A percentile compares a stretch with the other conserved stretches of the same genome.
Conservation (phyloP, 2,329 filamentous ascomycete species). For the Ceratocystiopsis brevicomis region DNA sequence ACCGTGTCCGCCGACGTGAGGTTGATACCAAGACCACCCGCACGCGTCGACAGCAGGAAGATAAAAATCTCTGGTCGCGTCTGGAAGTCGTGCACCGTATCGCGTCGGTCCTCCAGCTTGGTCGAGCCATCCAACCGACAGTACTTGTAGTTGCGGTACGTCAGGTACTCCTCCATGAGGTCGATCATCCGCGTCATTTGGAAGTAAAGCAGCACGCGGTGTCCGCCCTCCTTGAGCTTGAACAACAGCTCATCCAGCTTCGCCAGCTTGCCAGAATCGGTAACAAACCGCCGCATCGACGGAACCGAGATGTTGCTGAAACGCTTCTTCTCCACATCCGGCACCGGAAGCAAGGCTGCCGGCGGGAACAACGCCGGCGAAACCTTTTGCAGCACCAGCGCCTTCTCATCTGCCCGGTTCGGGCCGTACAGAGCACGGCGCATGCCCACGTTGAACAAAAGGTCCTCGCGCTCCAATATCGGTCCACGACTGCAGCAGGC, state of each 20-base stretch:
- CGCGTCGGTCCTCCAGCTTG: conserved; percentile 88
- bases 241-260: conserved; percentile 75
- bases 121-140: conserved; percentile 91
- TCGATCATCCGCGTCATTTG: conserved; percentile 99
- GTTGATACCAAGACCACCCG: conserved; percentile 95
- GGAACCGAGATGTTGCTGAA: conserved; percentile 87
- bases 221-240: conserved; percentile 76
- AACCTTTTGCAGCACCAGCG: conserved; percentile 54
- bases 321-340: conserved; percentile 61
- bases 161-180: conserved; percentile 96
- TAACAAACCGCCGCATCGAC: conserved; percentile 94
- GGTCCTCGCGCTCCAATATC: conserved; percentile 47
- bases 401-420: conserved; percentile 45
- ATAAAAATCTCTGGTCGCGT: conserved; percentile 88
- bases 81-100: conserved; percentile 94
- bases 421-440: conserved; percentile 59
- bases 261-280: conserved; percentile 88
- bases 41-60: conserved; percentile 87
- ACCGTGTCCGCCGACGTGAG: conserved; percentile 91
- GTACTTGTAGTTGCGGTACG: conserved; percentile 98
- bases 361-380: conserved; percentile 46
- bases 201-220: conserved; percentile 94
- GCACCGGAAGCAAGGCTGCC: conserved; percentile 50
- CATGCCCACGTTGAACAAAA: conserved; percentile 60
- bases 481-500: conserved; percentile 50